Evolutionary conservation across 2,329 filamentous ascomycete genomes (phyloP).

Genomic region (Beauveria pseudobassiana): DNA sequence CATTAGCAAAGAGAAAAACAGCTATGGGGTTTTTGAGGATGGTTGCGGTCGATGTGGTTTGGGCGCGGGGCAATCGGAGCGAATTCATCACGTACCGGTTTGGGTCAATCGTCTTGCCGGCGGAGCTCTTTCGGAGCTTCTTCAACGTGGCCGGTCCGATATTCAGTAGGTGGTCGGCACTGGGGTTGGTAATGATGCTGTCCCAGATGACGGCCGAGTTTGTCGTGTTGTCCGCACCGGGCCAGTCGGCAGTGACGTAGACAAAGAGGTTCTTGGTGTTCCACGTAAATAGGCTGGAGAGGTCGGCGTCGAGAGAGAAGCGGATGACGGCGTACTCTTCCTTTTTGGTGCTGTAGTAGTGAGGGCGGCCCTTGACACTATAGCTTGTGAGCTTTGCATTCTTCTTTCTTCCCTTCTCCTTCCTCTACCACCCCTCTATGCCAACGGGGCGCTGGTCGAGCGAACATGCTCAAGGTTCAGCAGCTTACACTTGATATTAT

Average conservation of each 20-base stretch:
- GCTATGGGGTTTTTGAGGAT: background rate
- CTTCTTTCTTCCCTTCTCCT: background rate
- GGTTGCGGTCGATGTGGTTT: too few species aligned
- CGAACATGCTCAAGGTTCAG: background rate
- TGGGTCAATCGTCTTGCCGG: conserved; percentile 54
- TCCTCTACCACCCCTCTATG: too few species aligned
- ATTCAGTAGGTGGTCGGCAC: conserved; percentile 55
- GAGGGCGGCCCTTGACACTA: conserved; percentile 82
- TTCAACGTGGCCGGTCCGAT: conserved; percentile 52
- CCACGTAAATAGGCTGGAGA: conserved; percentile 93
- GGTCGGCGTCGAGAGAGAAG: conserved; percentile 88
- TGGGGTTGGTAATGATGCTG: conserved; percentile 74
- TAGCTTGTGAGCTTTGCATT: background rate
- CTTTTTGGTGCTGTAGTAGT: conserved; percentile 88
- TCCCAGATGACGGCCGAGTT: conserved; percentile 93
- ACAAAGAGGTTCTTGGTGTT: conserved; percentile 98
- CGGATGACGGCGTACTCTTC: conserved; percentile 94
- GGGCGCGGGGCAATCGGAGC: background rate
- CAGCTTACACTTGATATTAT: conserved; percentile 78
- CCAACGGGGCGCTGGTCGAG: too few species aligned
- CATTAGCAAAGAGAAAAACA: background rate
- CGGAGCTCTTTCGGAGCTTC: conserved; percentile 52
- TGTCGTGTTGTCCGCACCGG: conserved; percentile 31
- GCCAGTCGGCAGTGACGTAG: conserved; percentile 81
- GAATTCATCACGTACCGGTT: conserved; percentile 36